phyloP scores from a whole-genome alignment of 2,329 filamentous ascomycete genomes.

The Fusarium pseudograminearum region DNA sequence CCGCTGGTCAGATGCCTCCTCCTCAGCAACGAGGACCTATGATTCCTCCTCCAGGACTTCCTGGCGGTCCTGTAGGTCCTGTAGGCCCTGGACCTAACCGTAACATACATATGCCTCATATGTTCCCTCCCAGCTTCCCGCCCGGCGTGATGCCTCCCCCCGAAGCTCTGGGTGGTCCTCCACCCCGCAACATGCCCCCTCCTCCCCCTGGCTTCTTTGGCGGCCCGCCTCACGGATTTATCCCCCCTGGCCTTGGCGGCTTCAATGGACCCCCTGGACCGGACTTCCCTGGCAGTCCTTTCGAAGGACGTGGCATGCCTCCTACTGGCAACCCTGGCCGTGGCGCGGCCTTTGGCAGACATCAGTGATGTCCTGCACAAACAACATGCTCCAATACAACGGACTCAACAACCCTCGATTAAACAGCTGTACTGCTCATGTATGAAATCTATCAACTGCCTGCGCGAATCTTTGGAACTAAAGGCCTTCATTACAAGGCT shows the following conservation, averaged over 20 bases:
- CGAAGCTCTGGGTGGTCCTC: slow-evolving; percentile 63
- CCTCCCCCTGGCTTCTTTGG: slow-evolving; percentile 70
- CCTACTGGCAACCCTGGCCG: slow-evolving; percentile 58
- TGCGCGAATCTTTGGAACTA: slow-evolving; percentile 24
- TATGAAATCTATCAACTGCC: slow-evolving; percentile 41
- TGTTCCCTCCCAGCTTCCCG: slow-evolving; percentile 73
- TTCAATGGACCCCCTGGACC: slow-evolving; percentile 66
- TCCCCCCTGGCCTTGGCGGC: slow-evolving; percentile 66
- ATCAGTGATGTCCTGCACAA: slow-evolving; percentile 26
- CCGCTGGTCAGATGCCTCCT: slow-evolving; percentile 59
- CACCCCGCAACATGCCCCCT: slow-evolving; percentile 65
- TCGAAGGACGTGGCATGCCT: slow-evolving; percentile 68
- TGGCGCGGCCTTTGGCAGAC: slow-evolving; percentile 52
- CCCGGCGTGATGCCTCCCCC: slow-evolving; percentile 61
- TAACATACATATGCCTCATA: slow-evolving; percentile 65
- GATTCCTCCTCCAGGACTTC: slow-evolving; percentile 71
- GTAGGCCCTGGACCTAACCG: slow-evolving; percentile 48
- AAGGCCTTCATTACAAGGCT: slow-evolving; percentile 1
- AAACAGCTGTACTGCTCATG: slow-evolving; percentile 27
- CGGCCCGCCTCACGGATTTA: slow-evolving; percentile 64
- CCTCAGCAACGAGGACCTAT: slow-evolving; percentile 62
- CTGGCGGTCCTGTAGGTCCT: slow-evolving; percentile 43
- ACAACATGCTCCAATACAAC: slow-evolving; percentile 6
- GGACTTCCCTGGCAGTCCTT: slow-evolving; percentile 61
- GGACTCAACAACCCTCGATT: slow-evolving; percentile 1